Evolutionary conservation across 495 filamentous ascomycete species (phyloP), one percentile per base, ranked within the genome.

Genomic region (Pyrenula aspistea): DNA sequence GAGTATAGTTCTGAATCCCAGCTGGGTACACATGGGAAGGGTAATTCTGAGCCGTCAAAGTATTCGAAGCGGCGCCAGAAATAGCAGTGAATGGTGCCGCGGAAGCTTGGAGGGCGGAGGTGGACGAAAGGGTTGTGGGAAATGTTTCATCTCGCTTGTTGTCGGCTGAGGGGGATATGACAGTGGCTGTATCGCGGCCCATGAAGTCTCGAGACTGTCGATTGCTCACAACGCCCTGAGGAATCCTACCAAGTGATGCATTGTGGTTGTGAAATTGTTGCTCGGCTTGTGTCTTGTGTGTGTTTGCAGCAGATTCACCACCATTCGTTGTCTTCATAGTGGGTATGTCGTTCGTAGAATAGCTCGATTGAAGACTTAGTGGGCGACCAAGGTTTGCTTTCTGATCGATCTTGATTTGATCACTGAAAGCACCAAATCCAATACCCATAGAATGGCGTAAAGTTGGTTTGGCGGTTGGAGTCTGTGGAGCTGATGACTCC

Each of bases 271-370:
- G 87, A 57, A 91, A 79, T 57, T 85, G 83, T 65, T 89, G 83
- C 65, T 93, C 85, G 31, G 86, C 83, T 59, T 81, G 74, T 10
- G 83, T 81, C 59, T 83, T 86, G 47, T 80, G 75, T 62, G 70
- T 64, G 51, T 71, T 71, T n/a, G 65, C 68, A 63, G 42, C 70
- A 67, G 67, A 65, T 15, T 42, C 31, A 8, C 8, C 31, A 15
- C 31, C 31, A 42, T 42, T 42, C 51, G 75, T 73, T 24, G 71
- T 82, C 75, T 91, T 93, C 60, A 89, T 73, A 1, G 91, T 95
- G n/a, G 92, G 87, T 2, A 96, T 73, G 62, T 96, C 93, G 66
- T 84, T 88, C 21, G 90, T 84, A 1, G 93, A 96, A 70, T 88
- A 96, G 1, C 92, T 96, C 2, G 87, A 83, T 68, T 91, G 86